Evolutionary conservation across 805 yeast species (phyloP).

Genomic region (Saitoella complicata): DNA sequence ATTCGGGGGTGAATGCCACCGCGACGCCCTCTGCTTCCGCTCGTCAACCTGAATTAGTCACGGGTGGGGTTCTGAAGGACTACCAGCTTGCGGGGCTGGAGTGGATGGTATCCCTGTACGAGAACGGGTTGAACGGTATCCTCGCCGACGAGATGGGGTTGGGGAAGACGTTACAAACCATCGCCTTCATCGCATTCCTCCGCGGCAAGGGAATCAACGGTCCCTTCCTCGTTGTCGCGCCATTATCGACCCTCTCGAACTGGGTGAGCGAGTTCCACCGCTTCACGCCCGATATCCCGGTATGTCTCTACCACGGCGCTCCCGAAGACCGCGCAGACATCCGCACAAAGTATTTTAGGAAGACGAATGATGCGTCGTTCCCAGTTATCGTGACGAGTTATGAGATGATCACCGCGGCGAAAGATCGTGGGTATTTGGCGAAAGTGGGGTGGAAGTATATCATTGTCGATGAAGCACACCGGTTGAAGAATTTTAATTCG

Average conservation of each 20-base stretch:
- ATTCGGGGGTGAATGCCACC: conserved; percentile 8
- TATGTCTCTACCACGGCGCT: conserved; percentile 46
- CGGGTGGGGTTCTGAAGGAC: conserved; percentile 51
- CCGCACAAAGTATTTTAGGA: conserved; percentile 19
- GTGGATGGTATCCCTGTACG: conserved; percentile 77
- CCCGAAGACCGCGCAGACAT: conserved; percentile 38
- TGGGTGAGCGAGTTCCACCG: conserved; percentile 61
- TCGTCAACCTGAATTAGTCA: conserved; percentile 38
- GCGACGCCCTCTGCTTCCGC: conserved; percentile 13
- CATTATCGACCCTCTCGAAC: conserved; percentile 69
- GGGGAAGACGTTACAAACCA: conserved; percentile 85
- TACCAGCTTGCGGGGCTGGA: conserved; percentile 83
- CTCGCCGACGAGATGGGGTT: conserved; percentile 96
- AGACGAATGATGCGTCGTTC: conserved; percentile 14
- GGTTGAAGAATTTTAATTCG: conserved; percentile 74
- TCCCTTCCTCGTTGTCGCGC: conserved; percentile 65
- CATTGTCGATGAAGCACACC: conserved; percentile 91
- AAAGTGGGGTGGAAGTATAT: conserved; percentile 58
- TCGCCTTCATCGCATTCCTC: conserved; percentile 58
- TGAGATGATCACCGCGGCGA: conserved; percentile 44
- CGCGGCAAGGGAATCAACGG: conserved; percentile 66
- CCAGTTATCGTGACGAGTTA: conserved; percentile 65
- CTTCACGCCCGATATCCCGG: conserved; percentile 58
- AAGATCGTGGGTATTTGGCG: conserved; percentile 44
- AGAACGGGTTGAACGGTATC: conserved; percentile 88